Conservation (phyloP, 2,329 filamentous ascomycete genomes). For the Septoria petroselini region DNA sequence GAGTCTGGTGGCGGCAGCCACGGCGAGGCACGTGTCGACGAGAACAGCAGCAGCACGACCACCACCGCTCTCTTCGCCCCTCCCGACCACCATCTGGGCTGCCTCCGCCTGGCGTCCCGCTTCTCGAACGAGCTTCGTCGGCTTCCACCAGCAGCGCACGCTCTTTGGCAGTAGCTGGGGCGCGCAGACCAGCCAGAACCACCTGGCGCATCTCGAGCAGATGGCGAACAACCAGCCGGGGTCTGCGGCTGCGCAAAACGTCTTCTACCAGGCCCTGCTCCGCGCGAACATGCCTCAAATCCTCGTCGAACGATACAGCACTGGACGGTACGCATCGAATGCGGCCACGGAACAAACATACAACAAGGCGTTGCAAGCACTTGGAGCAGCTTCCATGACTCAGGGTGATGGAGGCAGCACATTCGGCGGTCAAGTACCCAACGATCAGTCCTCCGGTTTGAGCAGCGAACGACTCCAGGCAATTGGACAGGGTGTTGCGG, state of each 20-base stretch:
- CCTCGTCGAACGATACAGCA: constrained; percentile 83
- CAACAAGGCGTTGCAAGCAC: constrained; percentile 65
- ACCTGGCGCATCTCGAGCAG: constrained; percentile 83
- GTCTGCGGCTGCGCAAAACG: constrained; percentile 84
- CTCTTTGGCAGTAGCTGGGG: constrained; percentile 43
- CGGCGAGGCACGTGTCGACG: constrained; percentile 38
- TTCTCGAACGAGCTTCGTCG: constrained; percentile 29
- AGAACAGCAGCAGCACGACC: constrained; percentile 15
- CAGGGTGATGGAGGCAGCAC: constrained; percentile 21
- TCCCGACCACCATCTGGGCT: constrained; percentile 33
- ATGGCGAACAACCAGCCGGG: constrained; percentile 88
- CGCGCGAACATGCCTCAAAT: constrained; percentile 93
- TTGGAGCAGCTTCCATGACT: constrained; percentile 50
- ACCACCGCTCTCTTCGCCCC: constrained; percentile 31
- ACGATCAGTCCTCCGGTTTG: constrained; percentile 44
- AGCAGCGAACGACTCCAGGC: constrained; percentile 67
- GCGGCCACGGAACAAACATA: constrained; percentile 74
- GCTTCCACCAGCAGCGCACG: constrained; percentile 44
- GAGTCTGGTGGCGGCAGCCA: constrained; percentile 28
- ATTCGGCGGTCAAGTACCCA: constrained; percentile 34
- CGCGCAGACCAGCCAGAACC: constrained; percentile 48
- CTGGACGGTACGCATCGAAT: constrained; percentile 79
- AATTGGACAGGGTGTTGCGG: constrained; percentile 76
- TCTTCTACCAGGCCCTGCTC: constrained; percentile 87
- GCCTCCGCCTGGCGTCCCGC: constrained; percentile 21